Percentiles rank a stretch among this genome's conserved stretches.
Evolutionary conservation across 2,329 filamentous ascomycete species (phyloP).

Genomic region (Sporothrix brunneoviolacea): DNA sequence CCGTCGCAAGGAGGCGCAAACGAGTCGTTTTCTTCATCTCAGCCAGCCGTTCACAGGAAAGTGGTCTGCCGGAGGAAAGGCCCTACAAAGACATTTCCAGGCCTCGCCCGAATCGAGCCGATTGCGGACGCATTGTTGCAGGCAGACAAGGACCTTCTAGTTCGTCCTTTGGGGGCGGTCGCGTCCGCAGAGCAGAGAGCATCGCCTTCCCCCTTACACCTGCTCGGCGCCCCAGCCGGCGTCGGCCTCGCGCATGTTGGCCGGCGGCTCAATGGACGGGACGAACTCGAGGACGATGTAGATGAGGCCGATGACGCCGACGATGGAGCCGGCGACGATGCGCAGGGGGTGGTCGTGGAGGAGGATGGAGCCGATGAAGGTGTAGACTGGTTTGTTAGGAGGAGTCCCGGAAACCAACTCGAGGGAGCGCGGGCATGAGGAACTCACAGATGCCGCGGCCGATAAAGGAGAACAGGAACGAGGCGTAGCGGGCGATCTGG

Average conservation of each 20-base stretch:
- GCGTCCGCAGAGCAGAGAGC: too few species aligned
- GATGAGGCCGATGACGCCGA: conserved; percentile 70
- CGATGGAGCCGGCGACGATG: conserved; percentile 68
- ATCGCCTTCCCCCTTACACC: conserved; percentile 46
- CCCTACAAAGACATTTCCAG: too few species aligned
- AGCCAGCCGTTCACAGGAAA: too few species aligned
- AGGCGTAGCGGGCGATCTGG: conserved; percentile 86
- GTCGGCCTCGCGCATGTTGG: conserved; percentile 75
- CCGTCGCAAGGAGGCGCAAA: too few species aligned
- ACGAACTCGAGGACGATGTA: conserved; percentile 73
- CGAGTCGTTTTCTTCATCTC: too few species aligned
- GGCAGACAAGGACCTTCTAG: too few species aligned
- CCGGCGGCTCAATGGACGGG: conserved; percentile 70
- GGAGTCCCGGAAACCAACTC: background rate
- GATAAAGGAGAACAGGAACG: conserved; percentile 96
- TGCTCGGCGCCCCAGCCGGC: conserved; percentile 71
- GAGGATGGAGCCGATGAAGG: conserved; percentile 86
- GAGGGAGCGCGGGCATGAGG: background rate
- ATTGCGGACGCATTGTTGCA: too few species aligned
- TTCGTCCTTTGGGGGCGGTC: too few species aligned
- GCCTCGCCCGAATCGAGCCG: too few species aligned
- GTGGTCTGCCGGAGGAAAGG: too few species aligned
- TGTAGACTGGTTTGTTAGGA: conserved; percentile 62
- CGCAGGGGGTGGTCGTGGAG: conserved; percentile 61
- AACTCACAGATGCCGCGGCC: conserved; percentile 85